Conservation (phyloP, 176 grass and related monocot genomes). For the Thalia dealbata region DNA sequence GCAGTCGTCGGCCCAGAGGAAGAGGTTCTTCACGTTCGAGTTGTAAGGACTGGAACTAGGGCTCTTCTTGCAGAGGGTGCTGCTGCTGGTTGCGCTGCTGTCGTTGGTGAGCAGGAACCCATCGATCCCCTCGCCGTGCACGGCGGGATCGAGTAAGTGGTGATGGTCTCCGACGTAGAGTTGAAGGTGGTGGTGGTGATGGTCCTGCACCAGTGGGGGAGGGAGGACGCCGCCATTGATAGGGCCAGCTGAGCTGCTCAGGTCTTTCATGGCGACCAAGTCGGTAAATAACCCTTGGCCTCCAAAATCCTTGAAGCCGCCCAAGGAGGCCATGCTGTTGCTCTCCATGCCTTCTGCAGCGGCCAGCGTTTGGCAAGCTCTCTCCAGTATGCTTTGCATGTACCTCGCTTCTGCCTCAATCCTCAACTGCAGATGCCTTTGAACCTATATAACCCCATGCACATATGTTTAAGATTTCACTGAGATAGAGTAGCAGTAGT, state of each 20-base stretch:
- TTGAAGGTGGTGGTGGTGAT: too few relatives aligned
- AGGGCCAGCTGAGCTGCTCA: neutral
- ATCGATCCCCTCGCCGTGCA: too few relatives aligned
- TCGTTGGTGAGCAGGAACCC: too few relatives aligned
- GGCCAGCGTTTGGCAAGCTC: slow-evolving; percentile 22
- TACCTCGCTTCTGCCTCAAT: slow-evolving; percentile 89
- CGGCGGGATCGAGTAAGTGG: too few relatives aligned
- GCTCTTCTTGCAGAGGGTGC: too few relatives aligned
- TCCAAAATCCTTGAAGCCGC: too few relatives aligned
- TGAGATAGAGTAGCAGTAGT: neutral
- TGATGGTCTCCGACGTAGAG: too few relatives aligned
- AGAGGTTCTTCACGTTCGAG: neutral
- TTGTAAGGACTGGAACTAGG: neutral
- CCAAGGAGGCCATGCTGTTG: too few relatives aligned
- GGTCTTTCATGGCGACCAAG: neutral
- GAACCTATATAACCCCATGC: neutral
- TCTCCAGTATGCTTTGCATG: slow-evolving; percentile 91
- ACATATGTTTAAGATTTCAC: neutral
- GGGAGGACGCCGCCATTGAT: too few relatives aligned
- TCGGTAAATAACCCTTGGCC: neutral
- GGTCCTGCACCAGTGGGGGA: too few relatives aligned
- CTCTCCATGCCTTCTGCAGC: neutral
- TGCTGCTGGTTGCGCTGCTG: too few relatives aligned
- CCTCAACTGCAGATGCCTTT: slow-evolving; percentile 88
- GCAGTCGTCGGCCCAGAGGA: neutral